Evolutionary conservation across 768 basidiomycete species (phyloP), one percentile per base, ranked within the genome.

Genomic region (Hericium coralloides): DNA sequence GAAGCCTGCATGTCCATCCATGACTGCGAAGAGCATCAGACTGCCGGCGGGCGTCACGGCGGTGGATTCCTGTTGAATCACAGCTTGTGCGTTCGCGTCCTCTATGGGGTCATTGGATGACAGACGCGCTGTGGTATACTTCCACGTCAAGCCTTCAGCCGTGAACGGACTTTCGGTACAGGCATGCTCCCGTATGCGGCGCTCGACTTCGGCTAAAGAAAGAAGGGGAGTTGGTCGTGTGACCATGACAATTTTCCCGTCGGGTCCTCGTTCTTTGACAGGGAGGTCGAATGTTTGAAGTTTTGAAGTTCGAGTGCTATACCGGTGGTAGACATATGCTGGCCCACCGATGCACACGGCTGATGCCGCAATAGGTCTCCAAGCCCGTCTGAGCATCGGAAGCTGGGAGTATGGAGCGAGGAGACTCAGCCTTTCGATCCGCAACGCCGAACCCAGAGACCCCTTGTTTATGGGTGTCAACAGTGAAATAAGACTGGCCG

Each of bases 91-190:
- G 61, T 85, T 80, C 23, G 92, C 84, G 67, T 99, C 97, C 70
- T 99, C 97, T 53, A 97, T 84, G 8, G 93, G 91, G 58, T 88
- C 82, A 66, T 99, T 99, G 3, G 92, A 87, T 0, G 89, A 76
- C 38, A 98, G 74, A 37, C 78, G 80, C 17, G 91, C 89, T 3
- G 87, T 95, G 50, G 85, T 79, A 70, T 87, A 85, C 61, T 79
- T 84, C 89, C 89, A 92, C 12, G 76, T 70, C 53, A 81, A 71
- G 17, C 84, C 83, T 37, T 74, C 75, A 0, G 81, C 82, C 43
- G 81, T 73, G 12, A 72, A 57, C 49, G 78, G 70, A 18, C 72
- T 72, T 55, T 80, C 72, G 17, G 71, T 70, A 3, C 72, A 73
- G 3, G 81, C 79, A 60, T 81, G 73, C 62, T 82, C 79, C 49